Base-by-base conservation (phyloP, 495 filamentous ascomycete genomes). In the Aspergillus leporis region DNA sequence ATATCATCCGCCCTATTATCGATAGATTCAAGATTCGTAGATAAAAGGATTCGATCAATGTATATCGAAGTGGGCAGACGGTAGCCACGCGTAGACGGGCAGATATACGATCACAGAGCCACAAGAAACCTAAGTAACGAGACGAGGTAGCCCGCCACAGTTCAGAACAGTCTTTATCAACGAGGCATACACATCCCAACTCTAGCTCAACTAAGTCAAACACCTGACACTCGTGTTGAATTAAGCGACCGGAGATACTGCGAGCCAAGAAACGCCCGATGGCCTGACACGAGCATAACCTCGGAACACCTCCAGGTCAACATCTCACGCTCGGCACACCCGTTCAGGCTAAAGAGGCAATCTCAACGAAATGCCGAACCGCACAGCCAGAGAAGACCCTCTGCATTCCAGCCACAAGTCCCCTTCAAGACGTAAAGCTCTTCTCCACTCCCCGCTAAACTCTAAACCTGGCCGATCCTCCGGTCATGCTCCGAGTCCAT, bases 201-300 rank as follows among this genome's bases (percentile, higher is more conserved):
- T 3, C 36, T 13, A 12, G 2, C 10, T 40, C 36, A 40, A n/a
- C 16, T 4, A 12, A 40, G 9, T n/a, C 36, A 40, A 3, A 3
- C 25, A 3, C 13, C 32, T 10, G 32, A 36, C 32, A 36, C 13
- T 1, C 13, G 9, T 14, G 13, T 18, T 6, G 18, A 43, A 43
- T 4, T 12, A 21, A 43, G 18, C 9, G 14, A 22, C 5, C 43
- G 43, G 43, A 47, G 43, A 21, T 22, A 23, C 19, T 47, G 43
- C 43, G 43, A 47, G 43, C 43, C 43, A 47, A 47, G 43, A 47
- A 47, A 47, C 21, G 18, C 38, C 19, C 7, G 8, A 45, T 45
- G 41, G 18, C 43, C 8, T 40, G 36, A 40, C 36, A 40, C 25
- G 19, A 47, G 19, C 18, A 23, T 8, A 23, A 21, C 19, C 43